These are phyloP conservation scores for Trametes gibbosa DNA, from an alignment of 768 basidiomycete species.

Conservation along the genomic window DNA sequence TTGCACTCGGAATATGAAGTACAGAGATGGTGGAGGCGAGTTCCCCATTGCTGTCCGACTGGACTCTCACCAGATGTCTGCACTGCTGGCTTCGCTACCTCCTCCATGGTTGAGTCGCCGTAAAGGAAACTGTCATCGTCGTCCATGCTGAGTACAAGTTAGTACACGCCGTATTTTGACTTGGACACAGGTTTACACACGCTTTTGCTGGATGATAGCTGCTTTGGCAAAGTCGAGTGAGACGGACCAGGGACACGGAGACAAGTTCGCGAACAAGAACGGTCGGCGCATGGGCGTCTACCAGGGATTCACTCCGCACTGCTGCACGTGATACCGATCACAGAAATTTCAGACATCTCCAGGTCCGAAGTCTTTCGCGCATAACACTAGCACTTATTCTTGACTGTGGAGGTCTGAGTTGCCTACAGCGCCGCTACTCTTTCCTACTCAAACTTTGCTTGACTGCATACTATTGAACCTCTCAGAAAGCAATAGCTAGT, in stretches of 20 bases:
- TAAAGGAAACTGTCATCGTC: conserved; percentile 35
- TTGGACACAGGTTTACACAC: not conserved
- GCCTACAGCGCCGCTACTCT: not conserved
- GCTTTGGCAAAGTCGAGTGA: not conserved
- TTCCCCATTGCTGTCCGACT: conserved; percentile 23
- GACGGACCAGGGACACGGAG: not conserved
- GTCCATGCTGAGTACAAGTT: conserved; percentile 8
- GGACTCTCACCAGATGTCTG: conserved; percentile 47
- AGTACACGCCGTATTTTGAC: not conserved
- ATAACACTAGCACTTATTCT: not conserved
- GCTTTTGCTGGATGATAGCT: not conserved
- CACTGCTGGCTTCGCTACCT: conserved; percentile 24
- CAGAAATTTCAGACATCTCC: conserved; percentile 14
- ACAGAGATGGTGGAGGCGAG: conserved; percentile 30
- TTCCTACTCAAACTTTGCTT: no score
- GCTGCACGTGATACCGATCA: conserved; percentile 7
- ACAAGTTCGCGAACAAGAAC: not conserved
- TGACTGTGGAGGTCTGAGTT: not conserved
- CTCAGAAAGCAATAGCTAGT: not conserved
- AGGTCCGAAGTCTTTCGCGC: no score
- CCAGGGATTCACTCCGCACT: not conserved
- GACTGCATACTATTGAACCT: no score
- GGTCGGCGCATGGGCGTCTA: not conserved
- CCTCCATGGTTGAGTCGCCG: conserved; percentile 28
- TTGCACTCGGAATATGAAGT: conserved; percentile 35